Evolutionary conservation across 371 early-diverging fungal species (phyloP), one percentile per base, ranked within the genome.

Genomic region (Rhizopus microsporus): DNA sequence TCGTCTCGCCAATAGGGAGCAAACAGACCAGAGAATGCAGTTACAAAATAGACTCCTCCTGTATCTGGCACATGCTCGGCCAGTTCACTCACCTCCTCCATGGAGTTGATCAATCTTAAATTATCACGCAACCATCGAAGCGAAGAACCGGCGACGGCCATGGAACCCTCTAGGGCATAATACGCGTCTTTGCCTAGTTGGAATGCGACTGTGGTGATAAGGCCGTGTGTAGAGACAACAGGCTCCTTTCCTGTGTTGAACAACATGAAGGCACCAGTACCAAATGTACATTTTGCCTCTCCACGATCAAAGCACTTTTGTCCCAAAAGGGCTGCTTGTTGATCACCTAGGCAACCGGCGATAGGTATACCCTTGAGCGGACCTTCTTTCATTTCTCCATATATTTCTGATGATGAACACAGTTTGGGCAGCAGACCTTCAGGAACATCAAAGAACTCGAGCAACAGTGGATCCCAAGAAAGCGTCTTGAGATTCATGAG

Each of bases 241-340:
- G 90, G 88, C 23, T 79, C 63, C 3, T 68, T 45, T 13, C 98
- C 98, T 4, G 93, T 93, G 81, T 98, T 96, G 78, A 91, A 93
- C 38, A 98, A 73, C 93, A 96, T 90, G 73, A 97, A 97, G 70
- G 95, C 94, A 8, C 98, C 98, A 5, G 97, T 97, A 33, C 98
- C 98, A 76, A 94, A 82, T 7, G 98, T 98, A 80, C 94, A 96
- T 79, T 98, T 98, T 56, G 92, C 92, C 10, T 77, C 77, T 4
- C 77, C 77, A 1, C 51, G 54, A 4, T 49, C 51, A 67, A 95
- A 92, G 74, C 98, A 97, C 56, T 87, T 84, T 68, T 97, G 98
- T 5, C 98, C 98, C 17, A 98, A 95, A 38, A 96, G 75, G 2
- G 98, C 97, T 13, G 96, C 93, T 66, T 98, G 98, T 68, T 98